Evolutionary conservation across 495 filamentous ascomycete species (phyloP), one percentile per base, ranked within the genome.

Genomic region (Peziza echinospora): DNA sequence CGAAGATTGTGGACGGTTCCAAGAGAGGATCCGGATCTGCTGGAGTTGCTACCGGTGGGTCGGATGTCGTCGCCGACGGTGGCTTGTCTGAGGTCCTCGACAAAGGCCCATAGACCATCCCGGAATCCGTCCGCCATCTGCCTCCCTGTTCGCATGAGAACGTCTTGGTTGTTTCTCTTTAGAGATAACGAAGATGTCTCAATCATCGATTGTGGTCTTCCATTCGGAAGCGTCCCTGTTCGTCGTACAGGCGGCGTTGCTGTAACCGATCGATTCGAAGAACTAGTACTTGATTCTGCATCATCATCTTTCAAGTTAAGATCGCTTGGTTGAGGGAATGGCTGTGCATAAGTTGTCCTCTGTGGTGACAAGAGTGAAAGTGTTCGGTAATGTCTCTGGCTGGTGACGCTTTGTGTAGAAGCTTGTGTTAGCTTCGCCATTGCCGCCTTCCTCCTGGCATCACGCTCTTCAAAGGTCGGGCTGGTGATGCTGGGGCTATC

Each of bases 51-150:
- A 11, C 47, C 26, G 1, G 53, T 42, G 10, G 54, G 51, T 21
- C 44, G 56, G 9, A 73, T 81, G 62, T 96, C 89, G 24, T 96
- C 89, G 30, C 87, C 89, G 10, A 94, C 82, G 2, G 89, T 92
- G 11, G 84, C 89, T 63, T 97, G 89, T 51, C 84, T 70, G 22
- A 97, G 71, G 61, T 96, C 89, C 57, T 96, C 89, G 50, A 94
- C 71, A 60, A 96, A 97, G 11, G 84, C 93, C 83, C 83, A 89
- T n/a, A 96, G 65, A 0, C 89, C 89, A 34, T 85, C 75, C 51
- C 77, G 77, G 54, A 97, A 72, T 60, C 92, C 89, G 7, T 79
- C 80, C 2, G 89, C 87, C 60, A 96, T 81, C 59, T 92, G 82
- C 56, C 85, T 85, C 41, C 78, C 75, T 1, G 77, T 78, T 44